phyloP scores from a whole-genome alignment of 2,329 filamentous ascomycete genomes.

The Ophiocordyceps camponoti-saundersi region DNA sequence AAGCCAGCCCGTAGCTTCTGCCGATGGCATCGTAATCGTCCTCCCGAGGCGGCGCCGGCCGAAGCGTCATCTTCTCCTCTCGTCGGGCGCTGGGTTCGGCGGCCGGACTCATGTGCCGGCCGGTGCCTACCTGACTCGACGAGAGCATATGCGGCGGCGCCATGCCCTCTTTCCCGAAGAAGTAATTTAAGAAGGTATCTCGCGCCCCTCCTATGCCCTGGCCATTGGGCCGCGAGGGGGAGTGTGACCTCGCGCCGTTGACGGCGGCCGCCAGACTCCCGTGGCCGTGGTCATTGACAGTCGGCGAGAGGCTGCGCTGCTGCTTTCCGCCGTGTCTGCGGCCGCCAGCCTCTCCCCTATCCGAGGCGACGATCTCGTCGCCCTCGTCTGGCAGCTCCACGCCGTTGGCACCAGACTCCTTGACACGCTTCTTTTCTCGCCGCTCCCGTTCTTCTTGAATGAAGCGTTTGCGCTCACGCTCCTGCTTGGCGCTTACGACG shows the following conservation, averaged over 20 bases:
- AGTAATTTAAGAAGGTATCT: slow-evolving; percentile 95
- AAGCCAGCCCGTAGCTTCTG: slow-evolving; percentile 23
- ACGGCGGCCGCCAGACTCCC: slow-evolving; percentile 45
- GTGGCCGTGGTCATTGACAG: slow-evolving; percentile 50
- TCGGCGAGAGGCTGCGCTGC: slow-evolving; percentile 68
- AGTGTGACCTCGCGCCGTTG: slow-evolving; percentile 34
- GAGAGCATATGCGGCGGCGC: slow-evolving; percentile 19
- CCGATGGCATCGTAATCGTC: slow-evolving; percentile 26
- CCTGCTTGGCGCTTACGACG: slow-evolving; percentile 87
- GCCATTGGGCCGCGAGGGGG: slow-evolving; percentile 38
- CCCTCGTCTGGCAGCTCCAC: slow-evolving; percentile 53
- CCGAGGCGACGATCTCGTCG: slow-evolving; percentile 27
- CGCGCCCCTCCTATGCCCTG: slow-evolving; percentile 46
- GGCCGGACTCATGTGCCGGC: slow-evolving; percentile 60
- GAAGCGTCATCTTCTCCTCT: slow-evolving; percentile 39
- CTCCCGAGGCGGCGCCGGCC: slow-evolving; percentile 24
- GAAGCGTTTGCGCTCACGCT: slow-evolving; percentile 69
- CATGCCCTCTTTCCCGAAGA: slow-evolving; percentile 87
- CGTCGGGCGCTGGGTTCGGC: slow-evolving; percentile 69
- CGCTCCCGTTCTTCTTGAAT: slow-evolving; percentile 74
- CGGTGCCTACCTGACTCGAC: slow-evolving; percentile 13
- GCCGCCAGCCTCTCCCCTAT: slow-evolving; percentile 36
- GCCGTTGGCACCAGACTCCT: slow-evolving; percentile 73
- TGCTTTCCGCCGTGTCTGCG: slow-evolving; percentile 19
- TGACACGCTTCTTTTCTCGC: slow-evolving; percentile 65